These are phyloP conservation scores for Kwoniella sp. DNA, from an alignment of 768 basidiomycete genomes.

Conservation along the genomic window DNA sequence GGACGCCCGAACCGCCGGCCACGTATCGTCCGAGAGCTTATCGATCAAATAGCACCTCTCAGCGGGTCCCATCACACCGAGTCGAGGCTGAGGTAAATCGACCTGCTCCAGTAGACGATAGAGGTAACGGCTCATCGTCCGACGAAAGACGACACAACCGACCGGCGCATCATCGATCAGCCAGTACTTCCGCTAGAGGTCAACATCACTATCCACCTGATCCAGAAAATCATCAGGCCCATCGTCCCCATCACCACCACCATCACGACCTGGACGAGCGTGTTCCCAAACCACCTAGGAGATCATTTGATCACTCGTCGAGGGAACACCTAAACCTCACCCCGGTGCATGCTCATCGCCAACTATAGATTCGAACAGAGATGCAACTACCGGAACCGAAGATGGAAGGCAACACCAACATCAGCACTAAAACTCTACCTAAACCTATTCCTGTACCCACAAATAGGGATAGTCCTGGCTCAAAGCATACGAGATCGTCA, in stretches of 20 bases:
- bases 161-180: slow-evolving; percentile 9
- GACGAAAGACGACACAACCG: slow-evolving; percentile 4
- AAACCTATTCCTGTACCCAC: neutral
- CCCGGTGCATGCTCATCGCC: neutral
- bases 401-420: neutral
- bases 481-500: slow-evolving; percentile 7
- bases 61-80: neutral
- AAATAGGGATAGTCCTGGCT: slow-evolving; percentile 6
- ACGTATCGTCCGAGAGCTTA: neutral
- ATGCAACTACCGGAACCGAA: neutral
- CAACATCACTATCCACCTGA: slow-evolving; percentile 1
- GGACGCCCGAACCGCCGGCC: slow-evolving; percentile 3
- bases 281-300: slow-evolving; percentile 8
- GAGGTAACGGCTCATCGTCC: neutral
- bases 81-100: neutral
- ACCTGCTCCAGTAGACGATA: slow-evolving; percentile 3
- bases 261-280: neutral
- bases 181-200: slow-evolving; percentile 13
- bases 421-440: neutral
- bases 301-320: slow-evolving; percentile 14
- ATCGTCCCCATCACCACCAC: neutral
- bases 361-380: too few relatives aligned
- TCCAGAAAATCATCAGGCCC: neutral
- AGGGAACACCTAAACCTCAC: slow-evolving; percentile 2
- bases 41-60: slow-evolving; percentile 14